These are phyloP conservation scores for Ploettnerulaceae sp. DNA, from an alignment of 2,329 filamentous ascomycete species.

Conservation along the genomic window DNA sequence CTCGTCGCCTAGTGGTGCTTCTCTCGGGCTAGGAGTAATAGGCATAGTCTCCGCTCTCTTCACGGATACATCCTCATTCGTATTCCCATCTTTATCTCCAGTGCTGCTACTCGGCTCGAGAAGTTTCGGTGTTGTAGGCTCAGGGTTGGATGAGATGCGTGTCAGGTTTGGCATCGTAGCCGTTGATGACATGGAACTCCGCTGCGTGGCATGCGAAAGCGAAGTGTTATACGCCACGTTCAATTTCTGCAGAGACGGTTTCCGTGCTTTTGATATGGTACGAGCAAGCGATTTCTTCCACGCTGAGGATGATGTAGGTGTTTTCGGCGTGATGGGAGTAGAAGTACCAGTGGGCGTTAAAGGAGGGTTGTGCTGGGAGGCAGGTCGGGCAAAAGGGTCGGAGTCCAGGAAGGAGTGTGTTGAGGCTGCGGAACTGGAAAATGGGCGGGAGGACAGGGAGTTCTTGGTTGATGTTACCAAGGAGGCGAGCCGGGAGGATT, in stretches of 20 bases:
- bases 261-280: conserved; percentile 20
- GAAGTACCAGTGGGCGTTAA: conserved; percentile 2
- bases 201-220: background rate
- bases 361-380: background rate
- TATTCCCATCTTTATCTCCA: background rate
- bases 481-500: conserved; percentile 20
- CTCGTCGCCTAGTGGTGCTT: conserved; percentile 18
- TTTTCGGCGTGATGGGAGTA: conserved; percentile 21
- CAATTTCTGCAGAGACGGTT: conserved; percentile 24
- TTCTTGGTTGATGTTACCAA: conserved; percentile 17
- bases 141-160: conserved; percentile 4
- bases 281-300: conserved; percentile 22
- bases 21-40: conserved; percentile 2
- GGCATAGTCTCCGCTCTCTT: conserved; percentile 10
- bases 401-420: conserved; percentile 27
- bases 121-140: background rate
- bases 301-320: conserved; percentile 20
- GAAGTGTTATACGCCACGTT: conserved; percentile 13
- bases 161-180: background rate
- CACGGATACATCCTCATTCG: background rate
- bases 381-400: conserved; percentile 25
- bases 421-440: background rate
- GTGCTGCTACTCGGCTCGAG: background rate
- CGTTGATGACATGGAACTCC: background rate
- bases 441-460: conserved; percentile 7